Conservation (phyloP, 208 protist genomes). For the Porcisia deanei region DNA sequence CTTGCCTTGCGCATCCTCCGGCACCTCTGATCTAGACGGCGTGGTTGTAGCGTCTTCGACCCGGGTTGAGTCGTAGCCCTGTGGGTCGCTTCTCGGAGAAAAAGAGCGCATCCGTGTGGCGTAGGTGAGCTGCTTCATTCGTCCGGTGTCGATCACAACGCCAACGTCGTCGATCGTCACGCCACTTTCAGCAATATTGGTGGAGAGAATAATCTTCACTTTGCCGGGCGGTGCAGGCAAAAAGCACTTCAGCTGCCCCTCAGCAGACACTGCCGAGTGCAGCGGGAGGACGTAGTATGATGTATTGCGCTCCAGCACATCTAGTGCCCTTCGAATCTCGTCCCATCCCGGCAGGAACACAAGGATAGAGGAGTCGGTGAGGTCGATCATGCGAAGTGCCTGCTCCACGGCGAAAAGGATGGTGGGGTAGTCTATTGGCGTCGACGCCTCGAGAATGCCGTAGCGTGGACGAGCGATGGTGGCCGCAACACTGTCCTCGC, state of each 20-base stretch:
- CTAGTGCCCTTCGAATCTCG: constrained; percentile 80
- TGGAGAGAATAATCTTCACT: constrained; percentile 98
- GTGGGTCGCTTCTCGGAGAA: constrained; percentile 32
- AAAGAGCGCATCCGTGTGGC: constrained; percentile 51
- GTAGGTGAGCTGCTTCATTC: constrained; percentile 96
- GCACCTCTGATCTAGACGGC: not conserved
- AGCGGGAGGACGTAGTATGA: constrained; percentile 79
- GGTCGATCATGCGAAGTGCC: constrained; percentile 69
- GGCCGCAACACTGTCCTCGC: not conserved
- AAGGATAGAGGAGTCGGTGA: constrained; percentile 73
- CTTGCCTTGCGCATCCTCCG: constrained; percentile 14
- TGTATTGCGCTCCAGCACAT: constrained; percentile 75
- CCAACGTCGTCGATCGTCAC: constrained; percentile 99
- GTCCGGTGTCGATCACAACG: constrained; percentile 97
- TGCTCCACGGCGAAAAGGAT: constrained; percentile 87
- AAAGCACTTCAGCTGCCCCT: constrained; percentile 98
- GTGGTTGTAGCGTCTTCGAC: not conserved
- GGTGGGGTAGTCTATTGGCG: constrained; percentile 79
- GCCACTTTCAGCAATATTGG: constrained; percentile 99
- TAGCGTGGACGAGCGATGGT: constrained; percentile 36
- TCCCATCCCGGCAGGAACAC: constrained; percentile 95
- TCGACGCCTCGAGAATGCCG: constrained; percentile 59
- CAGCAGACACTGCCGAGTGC: constrained; percentile 93
- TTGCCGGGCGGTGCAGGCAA: constrained; percentile 89
- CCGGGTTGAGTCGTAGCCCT: constrained; percentile 32